These are phyloP conservation scores for Kwoniella dendrophila DNA, from an alignment of 768 basidiomycete genomes.

Conservation along the genomic window DNA sequence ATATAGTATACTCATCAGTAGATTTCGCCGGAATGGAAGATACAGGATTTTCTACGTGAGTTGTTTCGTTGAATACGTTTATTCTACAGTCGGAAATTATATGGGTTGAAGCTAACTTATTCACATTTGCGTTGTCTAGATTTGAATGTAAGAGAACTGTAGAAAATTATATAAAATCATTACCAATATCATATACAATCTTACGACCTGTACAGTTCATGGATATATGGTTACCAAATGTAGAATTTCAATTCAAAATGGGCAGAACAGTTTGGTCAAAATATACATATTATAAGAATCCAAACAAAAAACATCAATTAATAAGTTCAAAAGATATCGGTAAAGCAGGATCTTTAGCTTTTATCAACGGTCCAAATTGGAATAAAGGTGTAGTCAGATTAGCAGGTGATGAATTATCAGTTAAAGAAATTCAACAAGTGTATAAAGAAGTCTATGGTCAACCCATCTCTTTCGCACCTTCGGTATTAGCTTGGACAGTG, in stretches of 20 bases:
- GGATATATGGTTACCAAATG: constrained; percentile 28
- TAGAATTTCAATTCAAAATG: constrained; percentile 19
- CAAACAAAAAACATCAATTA: constrained; percentile 30
- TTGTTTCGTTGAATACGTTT: background rate
- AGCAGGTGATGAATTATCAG: constrained; percentile 28
- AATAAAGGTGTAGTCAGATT: constrained; percentile 19
- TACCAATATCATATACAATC: constrained; percentile 22
- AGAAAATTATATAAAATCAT: constrained; percentile 31
- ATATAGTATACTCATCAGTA: constrained; percentile 33
- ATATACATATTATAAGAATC: constrained; percentile 23
- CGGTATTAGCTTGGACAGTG: constrained; percentile 8
- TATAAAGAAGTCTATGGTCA: constrained; percentile 26
- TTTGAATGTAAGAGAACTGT: constrained; percentile 35
- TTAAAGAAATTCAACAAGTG: constrained; percentile 19
- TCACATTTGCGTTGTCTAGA: background rate
- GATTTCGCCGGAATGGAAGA: constrained; percentile 25
- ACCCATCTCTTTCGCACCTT: constrained; percentile 2
- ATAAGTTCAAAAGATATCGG: constrained; percentile 32
- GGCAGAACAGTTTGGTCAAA: constrained; percentile 25
- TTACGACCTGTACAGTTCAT: constrained; percentile 41
- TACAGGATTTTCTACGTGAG: constrained; percentile 20
- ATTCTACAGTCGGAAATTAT: background rate
- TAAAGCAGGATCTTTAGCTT: constrained; percentile 24
- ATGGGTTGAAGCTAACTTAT: background rate
- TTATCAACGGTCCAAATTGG: constrained; percentile 18